Base-by-base conservation (phyloP, 2,329 filamentous ascomycete genomes). In the Diplocarpon rosae region DNA sequence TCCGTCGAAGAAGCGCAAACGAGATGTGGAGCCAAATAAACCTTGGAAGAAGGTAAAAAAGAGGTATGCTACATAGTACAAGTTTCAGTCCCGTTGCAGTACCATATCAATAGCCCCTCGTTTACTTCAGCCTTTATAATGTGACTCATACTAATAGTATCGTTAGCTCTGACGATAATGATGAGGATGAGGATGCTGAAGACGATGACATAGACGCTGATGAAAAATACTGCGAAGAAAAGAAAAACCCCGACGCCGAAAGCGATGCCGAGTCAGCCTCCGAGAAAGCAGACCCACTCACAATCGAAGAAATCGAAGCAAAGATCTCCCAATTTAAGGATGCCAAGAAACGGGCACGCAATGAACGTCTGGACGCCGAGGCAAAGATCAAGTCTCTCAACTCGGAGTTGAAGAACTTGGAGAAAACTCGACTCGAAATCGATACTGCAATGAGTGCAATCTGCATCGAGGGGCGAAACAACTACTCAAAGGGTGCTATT, bases 281-380 rank as follows among this genome's bases (percentile, higher is more conserved):
- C 20, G 37, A 44, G 8, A 54, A 58, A 13, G 56, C 53, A 15
- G 52, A 60, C 6, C 65, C 65, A n/a, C 58, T 73, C 27, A 67
- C 65, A 1, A 53, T 57, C 9, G 58, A 65, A 2, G 57, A 62
- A 10, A 65, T 72, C 12, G 60, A 65, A 4, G 47, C 52, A 1
- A 71, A 71, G 38, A 52, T 76, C 10, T 59, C 62, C 1, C 63
- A 71, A 28, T 50, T 72, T 3, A 68, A 64, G 49, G 49, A 58
- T 1, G 55, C 56, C 3, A 72, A 68, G 54, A 72, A 68, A 49
- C 58, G 60, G 8, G 63, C 64, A 13, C 60, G 65, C 11, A 47
- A 50, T 4, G 53, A 67, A 43, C 53, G 47, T 1, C 50, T 48
- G 16, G 42, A 56, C 5, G 45, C 63, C 2, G 55, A 57, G 34